Base-by-base conservation (phyloP, 2,329 filamentous ascomycete genomes). In the Fulvia fulva region DNA sequence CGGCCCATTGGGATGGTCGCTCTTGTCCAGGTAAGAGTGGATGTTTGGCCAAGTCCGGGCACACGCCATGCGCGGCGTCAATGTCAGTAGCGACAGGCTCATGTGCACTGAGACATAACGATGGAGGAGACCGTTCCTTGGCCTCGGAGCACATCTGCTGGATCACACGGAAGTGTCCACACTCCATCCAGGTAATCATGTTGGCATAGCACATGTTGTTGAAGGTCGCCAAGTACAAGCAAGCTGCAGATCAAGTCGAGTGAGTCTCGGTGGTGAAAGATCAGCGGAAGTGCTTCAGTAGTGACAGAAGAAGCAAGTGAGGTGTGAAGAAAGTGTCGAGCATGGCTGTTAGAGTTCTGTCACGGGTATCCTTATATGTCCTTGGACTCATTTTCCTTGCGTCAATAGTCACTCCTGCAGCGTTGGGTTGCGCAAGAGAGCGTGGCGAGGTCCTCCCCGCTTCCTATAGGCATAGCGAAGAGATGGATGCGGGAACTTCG, bases 11-110 rank as follows among this genome's bases (percentile, higher is more conserved):
- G 25, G 47, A 50, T 21, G 47, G 47, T 50, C 47, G 23, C 23
- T 25, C 5, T n/a, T 50, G 23, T 21, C 47, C 47, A 32, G 47
- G 47, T 11, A 26, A 28, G 3, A 32, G n/a, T 45, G 62, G 49
- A 54, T 58, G 56, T 30, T 53, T 57, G n/a, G 45, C 41, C 44
- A 30, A 25, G 43, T 62, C 57, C 5, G 57, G 62, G 58, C 60
- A 64, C 3, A 56, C n/a, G 8, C 60, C 62, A 25, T 56, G 32
- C 4, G 43, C 11, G 14, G 45, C 44, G 8, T 52, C 46, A 12
- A 64, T 51, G 26, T 64, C 62, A 16, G 59, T 64, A 23, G 60
- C 57, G n/a, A 62, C 50, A n/a, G 62, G 62, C 44, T 60, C 62
- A 37, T 64, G 62, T 8, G 62, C 62, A 16, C 22, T 57, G 11